A percentile compares a stretch with the other conserved stretches of the same genome.
These are phyloP conservation scores for Dryas drummondii DNA, from an alignment of 306 rosid species.

Conservation along the genomic window DNA sequence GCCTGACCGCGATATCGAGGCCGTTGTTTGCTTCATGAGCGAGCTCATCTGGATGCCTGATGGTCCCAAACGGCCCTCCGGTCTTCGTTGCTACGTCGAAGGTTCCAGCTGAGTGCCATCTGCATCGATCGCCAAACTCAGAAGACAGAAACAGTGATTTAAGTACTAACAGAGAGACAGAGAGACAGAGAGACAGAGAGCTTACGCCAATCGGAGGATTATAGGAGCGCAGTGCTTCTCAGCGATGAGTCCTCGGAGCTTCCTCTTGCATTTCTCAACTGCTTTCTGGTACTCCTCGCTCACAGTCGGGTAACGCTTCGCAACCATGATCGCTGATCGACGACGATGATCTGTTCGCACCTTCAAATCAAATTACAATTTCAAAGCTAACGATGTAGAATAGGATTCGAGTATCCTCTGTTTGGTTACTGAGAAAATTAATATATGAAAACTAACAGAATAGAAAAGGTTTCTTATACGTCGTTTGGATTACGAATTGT, in stretches of 20 bases:
- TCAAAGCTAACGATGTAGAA: too few species aligned
- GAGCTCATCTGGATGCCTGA: slow-evolving; percentile 51
- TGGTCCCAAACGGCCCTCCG: slow-evolving; percentile 63
- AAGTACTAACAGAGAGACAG: too few species aligned
- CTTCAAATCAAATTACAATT: too few species aligned
- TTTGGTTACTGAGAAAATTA: too few species aligned
- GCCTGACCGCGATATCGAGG: slow-evolving; percentile 53
- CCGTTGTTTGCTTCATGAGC: slow-evolving; percentile 61
- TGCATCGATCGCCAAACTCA: slow-evolving; percentile 7
- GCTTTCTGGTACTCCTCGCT: slow-evolving; percentile 52
- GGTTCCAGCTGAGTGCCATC: slow-evolving; percentile 76
- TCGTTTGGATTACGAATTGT: too few species aligned
- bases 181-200: not conserved
- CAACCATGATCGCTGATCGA: slow-evolving; percentile 24
- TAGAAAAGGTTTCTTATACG: too few species aligned
- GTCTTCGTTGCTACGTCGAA: slow-evolving; percentile 47
- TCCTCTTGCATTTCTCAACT: slow-evolving; percentile 53
- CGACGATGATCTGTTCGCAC: not conserved
- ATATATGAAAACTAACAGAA: too few species aligned
- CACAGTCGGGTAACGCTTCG: slow-evolving; percentile 49
- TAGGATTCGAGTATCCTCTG: too few species aligned
- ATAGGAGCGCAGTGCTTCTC: slow-evolving; percentile 66
- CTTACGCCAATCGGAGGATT: slow-evolving; percentile 61
- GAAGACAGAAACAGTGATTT: too few species aligned
- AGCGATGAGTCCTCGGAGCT: slow-evolving; percentile 56